Percentiles rank a stretch among this genome's conserved stretches.
Evolutionary conservation across 164 flowering plant species (phyloP).

Genomic region (Cinnamomum micranthum): DNA sequence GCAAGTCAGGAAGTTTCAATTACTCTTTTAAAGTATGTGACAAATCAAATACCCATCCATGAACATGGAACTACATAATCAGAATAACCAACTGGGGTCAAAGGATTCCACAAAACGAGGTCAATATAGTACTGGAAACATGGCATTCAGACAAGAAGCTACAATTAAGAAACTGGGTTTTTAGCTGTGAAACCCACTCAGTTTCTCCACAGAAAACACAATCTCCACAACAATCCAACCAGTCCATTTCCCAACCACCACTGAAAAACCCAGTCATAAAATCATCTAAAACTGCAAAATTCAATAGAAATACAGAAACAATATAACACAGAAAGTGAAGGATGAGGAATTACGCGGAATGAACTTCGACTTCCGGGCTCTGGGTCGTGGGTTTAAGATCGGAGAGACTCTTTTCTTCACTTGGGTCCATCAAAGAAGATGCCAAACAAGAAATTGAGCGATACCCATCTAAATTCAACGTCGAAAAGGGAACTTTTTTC

Average conservation of each 20-base stretch:
- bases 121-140: neutral
- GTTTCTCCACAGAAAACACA: neutral
- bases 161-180: too few relatives aligned
- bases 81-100: too few relatives aligned
- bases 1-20: neutral
- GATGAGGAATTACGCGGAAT: conserved; percentile 18
- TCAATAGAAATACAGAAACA: neutral
- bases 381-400: neutral
- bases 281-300: neutral
- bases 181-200: neutral
- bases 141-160: neutral
- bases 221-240: neutral
- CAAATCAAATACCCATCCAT: neutral
- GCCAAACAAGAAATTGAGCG: conserved; percentile 16
- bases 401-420: conserved; percentile 8
- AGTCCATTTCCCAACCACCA: neutral
- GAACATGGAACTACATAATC: neutral
- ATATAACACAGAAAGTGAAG: neutral
- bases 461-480: conserved; percentile 18
- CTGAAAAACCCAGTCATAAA: neutral
- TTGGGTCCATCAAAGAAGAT: conserved; percentile 17
- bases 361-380: conserved; percentile 21
- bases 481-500: conserved; percentile 5
- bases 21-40: neutral
- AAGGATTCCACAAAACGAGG: too few relatives aligned